Evolutionary conservation across 176 grass and related monocot species (phyloP).

Genomic region (Elymus sibiricus): DNA sequence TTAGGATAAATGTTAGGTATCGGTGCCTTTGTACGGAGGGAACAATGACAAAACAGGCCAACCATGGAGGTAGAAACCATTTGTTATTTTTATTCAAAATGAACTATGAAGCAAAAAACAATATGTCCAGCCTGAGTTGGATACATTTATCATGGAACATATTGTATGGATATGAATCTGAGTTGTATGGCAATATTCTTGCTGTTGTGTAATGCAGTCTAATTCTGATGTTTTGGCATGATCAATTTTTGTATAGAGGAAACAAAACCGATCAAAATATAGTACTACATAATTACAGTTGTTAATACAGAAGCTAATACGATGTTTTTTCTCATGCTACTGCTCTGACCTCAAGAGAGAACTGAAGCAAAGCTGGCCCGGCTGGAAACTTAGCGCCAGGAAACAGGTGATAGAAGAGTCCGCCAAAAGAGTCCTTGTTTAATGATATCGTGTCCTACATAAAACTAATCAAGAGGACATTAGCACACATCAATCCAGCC

Average conservation of each 20-base stretch:
- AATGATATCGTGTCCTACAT: background rate
- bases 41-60: background rate
- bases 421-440: background rate
- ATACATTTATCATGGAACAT: no score
- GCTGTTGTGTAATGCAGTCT: no score
- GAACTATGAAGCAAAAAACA: slow-evolving; percentile 18
- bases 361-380: background rate
- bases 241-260: no score
- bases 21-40: background rate
- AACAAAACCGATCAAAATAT: no score
- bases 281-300: no score
- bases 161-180: no score
- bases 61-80: background rate
- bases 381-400: background rate
- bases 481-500: no score
- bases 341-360: background rate
- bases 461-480: background rate
- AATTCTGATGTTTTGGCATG: no score
- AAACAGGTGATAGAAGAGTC: background rate
- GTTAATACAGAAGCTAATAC: no score
- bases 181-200: no score
- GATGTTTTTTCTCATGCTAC: background rate
- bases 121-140: no score
- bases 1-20: background rate
- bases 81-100: background rate